These are phyloP conservation scores for Pestalotiopsis sp. DNA, from an alignment of 2,329 filamentous ascomycete species.

Conservation along the genomic window DNA sequence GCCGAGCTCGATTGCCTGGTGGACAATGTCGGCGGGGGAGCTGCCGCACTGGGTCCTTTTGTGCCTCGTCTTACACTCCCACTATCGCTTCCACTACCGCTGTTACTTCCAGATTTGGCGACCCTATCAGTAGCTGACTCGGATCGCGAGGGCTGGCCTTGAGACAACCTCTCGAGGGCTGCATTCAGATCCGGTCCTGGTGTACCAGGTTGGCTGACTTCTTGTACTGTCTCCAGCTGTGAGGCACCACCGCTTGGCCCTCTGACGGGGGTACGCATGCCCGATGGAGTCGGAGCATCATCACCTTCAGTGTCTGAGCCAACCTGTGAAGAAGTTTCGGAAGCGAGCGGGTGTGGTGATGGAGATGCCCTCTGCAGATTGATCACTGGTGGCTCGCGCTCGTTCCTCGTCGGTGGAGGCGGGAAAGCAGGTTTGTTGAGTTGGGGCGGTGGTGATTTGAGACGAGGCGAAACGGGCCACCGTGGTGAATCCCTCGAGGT, in stretches of 20 bases:
- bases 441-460: slow-evolving; percentile 76
- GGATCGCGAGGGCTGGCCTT: slow-evolving; percentile 42
- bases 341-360: slow-evolving; percentile 42
- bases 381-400: slow-evolving; percentile 54
- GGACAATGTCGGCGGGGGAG: slow-evolving; percentile 54
- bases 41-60: slow-evolving; percentile 45
- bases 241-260: slow-evolving; percentile 62
- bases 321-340: slow-evolving; percentile 35
- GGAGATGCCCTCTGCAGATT: slow-evolving; percentile 56
- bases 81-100: slow-evolving; percentile 70
- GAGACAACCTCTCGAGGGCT: slow-evolving; percentile 53
- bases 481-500: slow-evolving; percentile 59
- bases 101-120: slow-evolving; percentile 47
- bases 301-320: slow-evolving; percentile 57
- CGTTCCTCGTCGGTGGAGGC: slow-evolving; percentile 42
- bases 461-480: slow-evolving; percentile 77
- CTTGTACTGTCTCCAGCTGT: slow-evolving; percentile 86
- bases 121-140: slow-evolving; percentile 45
- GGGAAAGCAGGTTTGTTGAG: slow-evolving; percentile 41
- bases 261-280: slow-evolving; percentile 63
- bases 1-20: slow-evolving; percentile 70
- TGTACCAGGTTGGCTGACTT: slow-evolving; percentile 78
- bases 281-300: slow-evolving; percentile 47
- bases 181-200: slow-evolving; percentile 54
- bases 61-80: slow-evolving; percentile 50